Conservation (phyloP, 2,329 filamentous ascomycete species). For the Seiridium unicorne region DNA sequence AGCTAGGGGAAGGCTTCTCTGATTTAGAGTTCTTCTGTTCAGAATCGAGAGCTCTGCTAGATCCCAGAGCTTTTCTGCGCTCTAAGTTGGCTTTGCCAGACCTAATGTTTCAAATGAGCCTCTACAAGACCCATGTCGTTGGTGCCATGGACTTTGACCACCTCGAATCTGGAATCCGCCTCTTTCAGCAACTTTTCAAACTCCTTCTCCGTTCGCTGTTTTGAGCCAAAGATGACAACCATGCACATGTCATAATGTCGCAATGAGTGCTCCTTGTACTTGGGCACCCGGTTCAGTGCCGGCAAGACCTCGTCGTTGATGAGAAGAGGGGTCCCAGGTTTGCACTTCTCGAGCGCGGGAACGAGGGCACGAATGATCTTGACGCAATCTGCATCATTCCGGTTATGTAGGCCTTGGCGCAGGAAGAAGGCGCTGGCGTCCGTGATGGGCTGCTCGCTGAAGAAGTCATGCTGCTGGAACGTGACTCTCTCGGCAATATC, state of each 20-base stretch:
- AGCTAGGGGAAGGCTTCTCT: too few relatives aligned
- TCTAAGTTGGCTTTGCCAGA: too few relatives aligned
- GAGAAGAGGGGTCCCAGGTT: conserved; percentile 23
- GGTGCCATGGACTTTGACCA: neutral
- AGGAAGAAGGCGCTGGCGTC: conserved; percentile 19
- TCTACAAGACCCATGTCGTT: neutral
- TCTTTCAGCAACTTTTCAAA: conserved; percentile 18
- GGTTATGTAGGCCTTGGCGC: conserved; percentile 17
- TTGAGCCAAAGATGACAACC: conserved; percentile 23
- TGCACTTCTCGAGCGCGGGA: conserved; percentile 15
- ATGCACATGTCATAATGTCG: conserved; percentile 29
- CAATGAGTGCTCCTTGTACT: conserved; percentile 20
- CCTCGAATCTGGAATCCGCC: conserved; percentile 18
- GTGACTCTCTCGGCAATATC: conserved; percentile 13
- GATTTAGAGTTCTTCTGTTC: too few relatives aligned
- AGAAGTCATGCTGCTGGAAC: conserved; percentile 22
- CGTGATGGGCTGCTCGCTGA: conserved; percentile 18
- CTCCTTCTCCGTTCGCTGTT: conserved; percentile 18
- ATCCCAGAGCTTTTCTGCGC: too few relatives aligned
- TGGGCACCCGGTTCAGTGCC: conserved; percentile 16
- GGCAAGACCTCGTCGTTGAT: conserved; percentile 32
- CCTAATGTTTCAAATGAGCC: conserved; percentile 43
- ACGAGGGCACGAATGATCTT: conserved; percentile 14
- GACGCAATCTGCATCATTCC: neutral
- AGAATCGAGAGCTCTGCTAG: too few relatives aligned